Base-by-base conservation (phyloP, 2,329 filamentous ascomycete species). In the Helotiales sp. region DNA sequence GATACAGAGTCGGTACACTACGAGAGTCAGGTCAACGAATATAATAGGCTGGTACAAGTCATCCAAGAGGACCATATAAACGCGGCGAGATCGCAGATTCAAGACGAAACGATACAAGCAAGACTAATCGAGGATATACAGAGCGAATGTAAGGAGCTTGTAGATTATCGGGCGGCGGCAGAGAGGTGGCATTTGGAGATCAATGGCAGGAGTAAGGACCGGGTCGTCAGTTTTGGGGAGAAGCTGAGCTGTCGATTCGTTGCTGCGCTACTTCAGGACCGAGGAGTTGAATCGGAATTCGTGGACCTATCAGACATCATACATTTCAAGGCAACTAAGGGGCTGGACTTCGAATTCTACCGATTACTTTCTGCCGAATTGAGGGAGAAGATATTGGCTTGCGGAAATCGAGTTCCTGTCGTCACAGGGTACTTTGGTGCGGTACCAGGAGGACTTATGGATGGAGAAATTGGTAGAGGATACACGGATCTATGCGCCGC, bases 401-500 rank as follows among this genome's bases (percentile, higher is more conserved):
- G 89, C 68, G 82, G 79, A 33, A 79, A 83, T 64, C 82, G 84
- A 59, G 86, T 93, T 1, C 89, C 90, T 1, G 88, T 95, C 2
- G 80, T 93, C 50, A 98, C 95, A 12, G 95, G 95, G 15, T 99
- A 95, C 79, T 99, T 99, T 72, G 95, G 95, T 58, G 89, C 88
- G 57, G 90, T 98, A 2, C 93, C 93, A 0, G 93, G 93, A 13
- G 93, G 93, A 60, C 81, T 99, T 57, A 85, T 99, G 67, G 90
- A 93, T 67, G 85, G 85, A 40, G 89, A 96, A 66, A 90, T 99
- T 63, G 95, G 95, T 19, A 88, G 95, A 67, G 95, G 95, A 29
- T 99, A 99, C 75, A 98, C 95, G 9, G 95, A 99, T 74, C 83
- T 99, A 47, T 98, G 95, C 72, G 93, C 95, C 12, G 93, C 95